Percentiles rank a stretch among this genome's conserved stretches.
Evolutionary conservation across 441 rosid species (phyloP).

Genomic region (Hura crepitans): DNA sequence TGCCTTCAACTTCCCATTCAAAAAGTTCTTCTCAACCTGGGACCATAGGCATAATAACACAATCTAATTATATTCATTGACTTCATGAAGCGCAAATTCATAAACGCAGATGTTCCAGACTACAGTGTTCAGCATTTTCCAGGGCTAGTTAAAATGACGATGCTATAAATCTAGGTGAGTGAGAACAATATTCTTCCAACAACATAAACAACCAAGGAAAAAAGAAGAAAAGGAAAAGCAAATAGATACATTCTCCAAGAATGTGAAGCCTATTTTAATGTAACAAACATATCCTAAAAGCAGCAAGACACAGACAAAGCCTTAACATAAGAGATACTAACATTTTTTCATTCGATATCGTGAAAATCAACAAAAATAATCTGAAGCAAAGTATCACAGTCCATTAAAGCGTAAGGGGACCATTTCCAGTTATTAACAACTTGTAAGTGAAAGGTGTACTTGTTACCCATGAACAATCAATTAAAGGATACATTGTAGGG

Average conservation of each 20-base stretch:
- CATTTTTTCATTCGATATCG: not conserved
- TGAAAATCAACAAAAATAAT: not conserved
- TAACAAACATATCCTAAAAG: not conserved
- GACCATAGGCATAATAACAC: conserved; percentile 11
- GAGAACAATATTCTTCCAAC: not conserved
- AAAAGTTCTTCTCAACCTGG: conserved; percentile 80
- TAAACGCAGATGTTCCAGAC: not conserved
- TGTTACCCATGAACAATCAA: no score
- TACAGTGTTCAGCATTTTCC: not conserved
- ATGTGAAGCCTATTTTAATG: not conserved
- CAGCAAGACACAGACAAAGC: not conserved
- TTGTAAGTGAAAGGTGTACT: no score
- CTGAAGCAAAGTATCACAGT: no score
- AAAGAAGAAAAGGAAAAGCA: not conserved
- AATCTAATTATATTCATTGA: not conserved
- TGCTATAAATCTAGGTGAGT: not conserved
- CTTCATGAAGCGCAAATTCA: not conserved
- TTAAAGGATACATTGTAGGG: no score
- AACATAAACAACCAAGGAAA: no score
- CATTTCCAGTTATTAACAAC: not conserved
- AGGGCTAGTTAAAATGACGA: not conserved
- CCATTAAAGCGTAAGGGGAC: not conserved
- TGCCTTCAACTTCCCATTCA: conserved; percentile 84
- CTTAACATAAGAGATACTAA: not conserved
- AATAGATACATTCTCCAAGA: not conserved